These are phyloP conservation scores for Lactarius hatsudake DNA, from an alignment of 768 basidiomycete species.

Conservation along the genomic window DNA sequence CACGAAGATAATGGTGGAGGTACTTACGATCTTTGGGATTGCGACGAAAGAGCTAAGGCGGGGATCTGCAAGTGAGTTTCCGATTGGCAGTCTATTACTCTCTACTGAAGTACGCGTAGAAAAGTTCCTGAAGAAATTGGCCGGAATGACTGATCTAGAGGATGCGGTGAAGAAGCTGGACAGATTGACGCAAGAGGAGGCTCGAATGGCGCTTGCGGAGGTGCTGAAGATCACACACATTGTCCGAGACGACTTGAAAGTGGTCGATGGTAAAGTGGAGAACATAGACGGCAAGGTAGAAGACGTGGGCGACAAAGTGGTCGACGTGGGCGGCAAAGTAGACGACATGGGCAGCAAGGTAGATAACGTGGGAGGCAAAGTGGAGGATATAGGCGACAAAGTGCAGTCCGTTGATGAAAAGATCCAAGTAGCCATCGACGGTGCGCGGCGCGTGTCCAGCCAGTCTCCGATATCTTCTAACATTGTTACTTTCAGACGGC, in stretches of 20 bases:
- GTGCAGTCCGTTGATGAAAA: too few species aligned
- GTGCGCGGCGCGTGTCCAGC: neutral
- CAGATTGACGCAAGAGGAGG: neutral
- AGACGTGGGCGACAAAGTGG: too few species aligned
- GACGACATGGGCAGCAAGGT: too few species aligned
- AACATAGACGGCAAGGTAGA: neutral
- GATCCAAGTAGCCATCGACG: neutral
- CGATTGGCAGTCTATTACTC: neutral
- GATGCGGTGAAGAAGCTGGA: neutral
- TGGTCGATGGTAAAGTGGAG: neutral
- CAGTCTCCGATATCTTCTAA: neutral
- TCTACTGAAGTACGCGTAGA: neutral
- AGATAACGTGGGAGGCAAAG: too few species aligned
- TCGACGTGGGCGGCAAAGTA: too few species aligned
- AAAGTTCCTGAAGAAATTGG: neutral
- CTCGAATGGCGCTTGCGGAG: neutral
- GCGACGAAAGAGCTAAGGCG: neutral
- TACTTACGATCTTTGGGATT: neutral
- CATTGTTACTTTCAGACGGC: neutral
- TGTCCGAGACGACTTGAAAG: neutral
- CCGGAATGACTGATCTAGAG: neutral
- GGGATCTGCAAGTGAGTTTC: neutral
- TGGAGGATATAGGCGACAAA: too few species aligned
- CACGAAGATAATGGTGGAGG: neutral
- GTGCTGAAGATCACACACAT: neutral